These are phyloP conservation scores for Suillus decipiens DNA, from an alignment of 768 basidiomycete species.

Conservation along the genomic window DNA sequence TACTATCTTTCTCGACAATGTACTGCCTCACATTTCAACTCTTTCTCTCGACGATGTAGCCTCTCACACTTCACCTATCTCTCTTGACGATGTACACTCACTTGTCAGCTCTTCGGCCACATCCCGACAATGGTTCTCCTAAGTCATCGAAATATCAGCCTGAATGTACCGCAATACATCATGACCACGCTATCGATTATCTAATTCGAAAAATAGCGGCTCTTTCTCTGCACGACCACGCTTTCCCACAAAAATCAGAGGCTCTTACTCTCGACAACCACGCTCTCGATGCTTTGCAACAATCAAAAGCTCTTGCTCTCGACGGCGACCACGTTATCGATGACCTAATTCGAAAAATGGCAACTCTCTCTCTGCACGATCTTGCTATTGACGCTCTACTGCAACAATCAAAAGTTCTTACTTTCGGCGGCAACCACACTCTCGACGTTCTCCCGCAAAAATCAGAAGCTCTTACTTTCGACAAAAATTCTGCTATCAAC, in stretches of 20 bases:
- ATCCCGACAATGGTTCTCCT: background rate
- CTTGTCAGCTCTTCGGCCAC: background rate
- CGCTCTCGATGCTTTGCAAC: too few species aligned
- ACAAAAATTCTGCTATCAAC: background rate
- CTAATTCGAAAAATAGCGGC: background rate
- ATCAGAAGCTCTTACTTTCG: too few species aligned
- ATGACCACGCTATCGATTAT: background rate
- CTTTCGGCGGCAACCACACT: too few species aligned
- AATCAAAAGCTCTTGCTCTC: background rate
- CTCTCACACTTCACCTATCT: too few species aligned
- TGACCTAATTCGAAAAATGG: background rate
- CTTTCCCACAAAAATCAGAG: too few species aligned
- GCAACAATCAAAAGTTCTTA: too few species aligned
- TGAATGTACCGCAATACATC: background rate
- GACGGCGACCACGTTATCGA: background rate
- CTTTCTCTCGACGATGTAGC: too few species aligned
- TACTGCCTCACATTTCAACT: too few species aligned
- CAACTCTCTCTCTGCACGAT: background rate
- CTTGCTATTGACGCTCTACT: too few species aligned
- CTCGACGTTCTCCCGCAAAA: too few species aligned
- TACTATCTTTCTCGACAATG: background rate
- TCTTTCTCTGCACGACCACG: background rate
- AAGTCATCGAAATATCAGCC: background rate
- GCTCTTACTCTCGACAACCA: too few species aligned
- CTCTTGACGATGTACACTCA: background rate